A percentile compares a stretch with the other conserved stretches of the same genome.
phyloP scores from a whole-genome alignment of 768 basidiomycete species.

The Auricularia auricula-judae region DNA sequence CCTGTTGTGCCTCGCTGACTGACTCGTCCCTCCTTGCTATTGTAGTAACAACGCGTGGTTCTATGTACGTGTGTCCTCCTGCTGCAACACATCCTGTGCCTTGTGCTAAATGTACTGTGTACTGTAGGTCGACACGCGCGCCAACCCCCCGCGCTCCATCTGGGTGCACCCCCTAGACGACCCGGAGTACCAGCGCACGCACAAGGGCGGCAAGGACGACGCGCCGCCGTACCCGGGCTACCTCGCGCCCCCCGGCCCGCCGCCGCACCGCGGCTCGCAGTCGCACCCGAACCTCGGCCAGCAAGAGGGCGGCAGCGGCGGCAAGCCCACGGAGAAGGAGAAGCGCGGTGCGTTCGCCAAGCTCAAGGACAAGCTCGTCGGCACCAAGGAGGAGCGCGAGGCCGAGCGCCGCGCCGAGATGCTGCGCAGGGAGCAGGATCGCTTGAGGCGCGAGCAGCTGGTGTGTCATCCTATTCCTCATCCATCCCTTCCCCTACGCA shows the following conservation, averaged over 20 bases:
- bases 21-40: too few relatives aligned
- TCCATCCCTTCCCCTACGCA: too few relatives aligned
- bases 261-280: conserved; percentile 4
- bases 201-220: conserved; percentile 26
- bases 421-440: neutral
- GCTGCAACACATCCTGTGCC: too few relatives aligned
- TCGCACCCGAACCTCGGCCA: neutral
- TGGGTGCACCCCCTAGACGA: conserved; percentile 70
- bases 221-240: conserved; percentile 2
- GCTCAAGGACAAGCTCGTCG: conserved; percentile 52
- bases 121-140: conserved; percentile 49
- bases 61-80: conserved; percentile 28
- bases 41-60: conserved; percentile 29
- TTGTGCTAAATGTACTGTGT: too few relatives aligned
- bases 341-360: conserved; percentile 48
- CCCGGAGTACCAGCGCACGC: conserved; percentile 48
- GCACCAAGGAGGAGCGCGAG: conserved; percentile 55
- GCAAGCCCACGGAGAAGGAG: conserved; percentile 11
- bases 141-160: conserved; percentile 51
- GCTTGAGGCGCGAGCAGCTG: conserved; percentile 3
- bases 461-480: neutral
- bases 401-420: conserved; percentile 9
- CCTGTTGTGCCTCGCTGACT: neutral
- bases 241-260: conserved; percentile 1
- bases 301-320: neutral